Conservation (phyloP, 2,329 filamentous ascomycete genomes). For the Didymosphaeria variabile region DNA sequence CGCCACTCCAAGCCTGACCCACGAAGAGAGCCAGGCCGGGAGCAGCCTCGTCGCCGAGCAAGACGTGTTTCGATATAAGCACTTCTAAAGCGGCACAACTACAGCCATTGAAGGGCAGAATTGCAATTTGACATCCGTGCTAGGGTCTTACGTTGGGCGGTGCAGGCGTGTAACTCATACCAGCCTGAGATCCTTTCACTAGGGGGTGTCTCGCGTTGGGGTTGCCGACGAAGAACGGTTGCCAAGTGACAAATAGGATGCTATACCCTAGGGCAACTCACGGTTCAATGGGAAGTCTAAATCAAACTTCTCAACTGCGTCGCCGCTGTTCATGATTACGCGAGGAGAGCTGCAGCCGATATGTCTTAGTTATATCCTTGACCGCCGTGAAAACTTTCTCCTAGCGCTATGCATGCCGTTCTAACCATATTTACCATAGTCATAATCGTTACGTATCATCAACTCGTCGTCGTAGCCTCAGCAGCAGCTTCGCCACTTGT, state of each 20-base stretch:
- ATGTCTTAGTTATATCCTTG: too few relatives aligned
- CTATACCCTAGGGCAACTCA: too few relatives aligned
- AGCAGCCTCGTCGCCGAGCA: constrained; percentile 40
- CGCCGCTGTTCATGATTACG: too few relatives aligned
- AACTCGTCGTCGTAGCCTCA: neutral
- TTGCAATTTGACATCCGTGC: constrained; percentile 99
- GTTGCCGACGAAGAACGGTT: too few relatives aligned
- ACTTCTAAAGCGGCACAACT: constrained; percentile 96
- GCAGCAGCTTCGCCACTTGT: neutral
- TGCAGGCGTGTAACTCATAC: too few relatives aligned
- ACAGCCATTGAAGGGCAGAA: constrained; percentile 81
- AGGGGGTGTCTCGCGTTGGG: too few relatives aligned
- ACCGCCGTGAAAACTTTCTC: neutral
- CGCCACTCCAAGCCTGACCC: constrained; percentile 22
- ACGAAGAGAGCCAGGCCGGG: constrained; percentile 14
- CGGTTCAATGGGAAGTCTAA: too few relatives aligned
- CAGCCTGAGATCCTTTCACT: too few relatives aligned
- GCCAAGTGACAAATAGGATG: too few relatives aligned
- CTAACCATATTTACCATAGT: neutral
- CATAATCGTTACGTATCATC: neutral
- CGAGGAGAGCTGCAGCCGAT: too few relatives aligned
- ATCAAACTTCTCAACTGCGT: too few relatives aligned
- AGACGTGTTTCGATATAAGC: constrained; percentile 62
- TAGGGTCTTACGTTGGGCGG: constrained; percentile 47
- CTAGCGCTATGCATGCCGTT: neutral